phyloP scores from a whole-genome alignment of 331 rosid genomes.

The Malus hybrid region DNA sequence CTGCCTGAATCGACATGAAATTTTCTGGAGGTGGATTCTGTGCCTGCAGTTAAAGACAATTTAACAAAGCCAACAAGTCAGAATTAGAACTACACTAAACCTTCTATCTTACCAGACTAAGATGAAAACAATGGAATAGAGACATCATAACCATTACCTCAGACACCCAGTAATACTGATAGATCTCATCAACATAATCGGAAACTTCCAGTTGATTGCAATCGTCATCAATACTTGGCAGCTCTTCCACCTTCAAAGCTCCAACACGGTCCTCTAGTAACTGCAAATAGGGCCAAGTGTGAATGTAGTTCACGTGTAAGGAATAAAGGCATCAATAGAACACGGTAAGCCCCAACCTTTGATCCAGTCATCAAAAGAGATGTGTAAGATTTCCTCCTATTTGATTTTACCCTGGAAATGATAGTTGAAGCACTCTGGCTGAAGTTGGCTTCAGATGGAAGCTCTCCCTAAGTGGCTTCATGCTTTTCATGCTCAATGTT shows the following conservation, averaged over 20 bases:
- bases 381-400: slow-evolving; percentile 69
- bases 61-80: too few species aligned
- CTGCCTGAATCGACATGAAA: too few species aligned
- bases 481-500: slow-evolving; percentile 10
- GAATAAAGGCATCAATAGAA: not conserved
- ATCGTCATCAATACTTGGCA: slow-evolving; percentile 64
- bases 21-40: too few species aligned
- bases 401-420: slow-evolving; percentile 35
- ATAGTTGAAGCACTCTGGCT: slow-evolving; percentile 26
- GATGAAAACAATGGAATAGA: not conserved
- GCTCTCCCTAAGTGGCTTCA: slow-evolving; percentile 26
- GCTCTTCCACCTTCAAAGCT: slow-evolving; percentile 34
- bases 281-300: slow-evolving; percentile 35
- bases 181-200: slow-evolving; percentile 75
- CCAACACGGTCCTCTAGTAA: slow-evolving; percentile 32
- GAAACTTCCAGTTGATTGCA: slow-evolving; percentile 81
- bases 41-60: too few species aligned
- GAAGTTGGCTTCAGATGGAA: slow-evolving; percentile 32
- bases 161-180: slow-evolving; percentile 69
- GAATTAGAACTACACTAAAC: too few species aligned
- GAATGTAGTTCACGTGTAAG: slow-evolving; percentile 1
- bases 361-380: slow-evolving; percentile 52
- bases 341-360: slow-evolving; percentile 45
- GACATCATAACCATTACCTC: slow-evolving; percentile 44
- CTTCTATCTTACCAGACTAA: too few species aligned